Percentiles rank a stretch among this genome's conserved stretches.
phyloP scores from a whole-genome alignment of 331 rosid genomes.

The Quercus phellos region DNA sequence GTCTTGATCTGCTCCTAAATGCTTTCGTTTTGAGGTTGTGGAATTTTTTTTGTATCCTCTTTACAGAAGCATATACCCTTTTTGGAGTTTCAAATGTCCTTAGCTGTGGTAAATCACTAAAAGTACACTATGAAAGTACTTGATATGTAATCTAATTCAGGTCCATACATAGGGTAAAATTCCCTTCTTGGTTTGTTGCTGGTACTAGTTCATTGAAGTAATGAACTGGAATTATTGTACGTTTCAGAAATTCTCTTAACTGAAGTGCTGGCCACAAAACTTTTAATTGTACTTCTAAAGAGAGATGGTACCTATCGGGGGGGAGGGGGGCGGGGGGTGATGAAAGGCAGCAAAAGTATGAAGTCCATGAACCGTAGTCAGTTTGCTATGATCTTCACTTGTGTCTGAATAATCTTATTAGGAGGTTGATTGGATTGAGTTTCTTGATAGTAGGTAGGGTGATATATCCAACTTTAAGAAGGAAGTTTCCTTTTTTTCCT shows the following conservation, averaged over 20 bases:
- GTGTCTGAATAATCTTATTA: background rate
- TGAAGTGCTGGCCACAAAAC: background rate
- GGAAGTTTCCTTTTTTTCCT: background rate
- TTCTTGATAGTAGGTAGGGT: background rate
- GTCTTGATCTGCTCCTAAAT: background rate
- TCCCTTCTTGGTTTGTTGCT: background rate
- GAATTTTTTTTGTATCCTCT: background rate
- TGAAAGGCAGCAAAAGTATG: background rate
- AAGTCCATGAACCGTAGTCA: background rate
- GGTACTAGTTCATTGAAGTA: background rate
- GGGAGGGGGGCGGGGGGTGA: no score
- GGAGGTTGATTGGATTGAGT: background rate
- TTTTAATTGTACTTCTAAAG: background rate
- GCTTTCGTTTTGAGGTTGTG: background rate
- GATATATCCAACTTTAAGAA: background rate
- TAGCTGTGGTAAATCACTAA: background rate
- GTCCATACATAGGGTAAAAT: background rate
- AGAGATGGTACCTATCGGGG: background rate
- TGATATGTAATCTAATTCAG: background rate
- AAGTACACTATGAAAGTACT: background rate
- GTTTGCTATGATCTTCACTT: background rate
- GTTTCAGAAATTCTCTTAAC: background rate
- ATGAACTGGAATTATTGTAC: background rate
- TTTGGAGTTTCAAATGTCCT: background rate
- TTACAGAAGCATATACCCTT: background rate